Percentiles rank a stretch among this genome's conserved stretches.
Conservation (phyloP, 805 yeast genomes). For the Ogataea parapolymorpha region DNA sequence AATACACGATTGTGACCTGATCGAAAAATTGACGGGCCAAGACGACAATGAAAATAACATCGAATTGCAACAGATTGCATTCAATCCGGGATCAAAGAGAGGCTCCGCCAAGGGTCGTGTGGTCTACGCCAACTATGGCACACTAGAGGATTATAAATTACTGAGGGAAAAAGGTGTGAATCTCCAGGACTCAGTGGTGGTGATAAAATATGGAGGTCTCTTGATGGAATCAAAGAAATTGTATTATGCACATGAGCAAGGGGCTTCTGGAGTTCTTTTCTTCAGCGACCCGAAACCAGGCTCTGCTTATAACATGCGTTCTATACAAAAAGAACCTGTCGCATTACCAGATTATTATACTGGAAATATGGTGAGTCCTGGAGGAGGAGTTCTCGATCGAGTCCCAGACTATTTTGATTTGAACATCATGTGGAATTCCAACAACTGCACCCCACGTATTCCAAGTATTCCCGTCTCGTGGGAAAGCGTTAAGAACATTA, state of each 20-base stretch:
- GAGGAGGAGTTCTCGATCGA: conserved; percentile 44
- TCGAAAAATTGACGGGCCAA: conserved; percentile 16
- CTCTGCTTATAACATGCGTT: conserved; percentile 35
- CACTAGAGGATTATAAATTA: conserved; percentile 46
- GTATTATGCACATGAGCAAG: conserved; percentile 49
- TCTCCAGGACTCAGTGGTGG: conserved; percentile 48
- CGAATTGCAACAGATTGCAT: conserved; percentile 44
- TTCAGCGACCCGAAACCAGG: conserved; percentile 42
- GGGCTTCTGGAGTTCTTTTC: conserved; percentile 67
- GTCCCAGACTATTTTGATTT: conserved; percentile 38
- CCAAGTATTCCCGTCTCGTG: conserved; percentile 78
- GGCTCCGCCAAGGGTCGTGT: conserved; percentile 54
- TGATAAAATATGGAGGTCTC: conserved; percentile 58
- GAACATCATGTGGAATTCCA: conserved; percentile 41
- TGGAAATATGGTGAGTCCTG: conserved; percentile 82
- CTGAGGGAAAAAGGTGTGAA: conserved; percentile 39
- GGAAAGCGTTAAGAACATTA: conserved; percentile 55
- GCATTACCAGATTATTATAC: conserved; percentile 55
- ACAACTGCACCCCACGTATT: conserved; percentile 59
- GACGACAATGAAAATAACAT: conserved; percentile 7
- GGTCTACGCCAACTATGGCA: conserved; percentile 68
- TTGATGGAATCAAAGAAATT: conserved; percentile 51
- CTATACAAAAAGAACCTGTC: conserved; percentile 54
- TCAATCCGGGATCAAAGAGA: conserved; percentile 63
- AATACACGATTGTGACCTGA: conserved; percentile 21